Evolutionary conservation across 192 early-diverging fungal species (phyloP).

Genomic region (Martensiomyces pterosporus): DNA sequence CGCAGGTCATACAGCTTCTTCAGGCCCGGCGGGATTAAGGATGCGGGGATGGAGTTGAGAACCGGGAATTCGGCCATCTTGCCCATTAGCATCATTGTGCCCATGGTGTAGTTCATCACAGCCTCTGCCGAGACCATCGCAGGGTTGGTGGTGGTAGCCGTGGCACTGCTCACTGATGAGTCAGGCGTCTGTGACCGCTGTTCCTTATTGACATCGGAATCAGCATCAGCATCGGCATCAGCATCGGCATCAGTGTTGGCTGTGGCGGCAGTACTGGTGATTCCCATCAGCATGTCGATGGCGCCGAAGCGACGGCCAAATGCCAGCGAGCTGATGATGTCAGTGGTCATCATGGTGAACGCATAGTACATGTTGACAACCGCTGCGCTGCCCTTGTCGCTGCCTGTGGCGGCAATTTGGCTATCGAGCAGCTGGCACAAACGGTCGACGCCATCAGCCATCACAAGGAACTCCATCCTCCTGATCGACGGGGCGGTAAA

Average conservation of each 20-base stretch:
- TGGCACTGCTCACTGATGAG: too few species aligned
- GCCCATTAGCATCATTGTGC: slow-evolving; percentile 25
- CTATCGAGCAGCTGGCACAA: slow-evolving; percentile 18
- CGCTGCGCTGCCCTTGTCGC: background rate
- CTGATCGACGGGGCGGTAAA: slow-evolving; percentile 13
- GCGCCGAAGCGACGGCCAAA: slow-evolving; percentile 16
- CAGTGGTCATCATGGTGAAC: slow-evolving; percentile 25
- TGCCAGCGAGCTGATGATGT: slow-evolving; percentile 19
- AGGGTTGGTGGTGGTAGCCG: too few species aligned
- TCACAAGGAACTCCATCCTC: slow-evolving; percentile 20
- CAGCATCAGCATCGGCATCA: background rate
- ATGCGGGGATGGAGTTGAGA: background rate
- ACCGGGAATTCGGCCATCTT: slow-evolving; percentile 15
- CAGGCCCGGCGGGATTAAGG: slow-evolving; percentile 3
- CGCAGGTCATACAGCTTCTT: slow-evolving; percentile 5
- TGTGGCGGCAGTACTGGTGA: background rate
- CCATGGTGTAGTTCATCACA: slow-evolving; percentile 9
- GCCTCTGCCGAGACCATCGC: too few species aligned
- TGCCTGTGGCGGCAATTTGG: background rate
- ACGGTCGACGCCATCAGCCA: slow-evolving; percentile 9
- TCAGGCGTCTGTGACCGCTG: too few species aligned
- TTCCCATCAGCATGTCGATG: slow-evolving; percentile 7
- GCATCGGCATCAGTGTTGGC: background rate
- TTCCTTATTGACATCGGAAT: too few species aligned
- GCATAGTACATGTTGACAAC: slow-evolving; percentile 11